phyloP scores from a whole-genome alignment of 1,139 yeast species.

The Yamadazyma epiphylla region DNA sequence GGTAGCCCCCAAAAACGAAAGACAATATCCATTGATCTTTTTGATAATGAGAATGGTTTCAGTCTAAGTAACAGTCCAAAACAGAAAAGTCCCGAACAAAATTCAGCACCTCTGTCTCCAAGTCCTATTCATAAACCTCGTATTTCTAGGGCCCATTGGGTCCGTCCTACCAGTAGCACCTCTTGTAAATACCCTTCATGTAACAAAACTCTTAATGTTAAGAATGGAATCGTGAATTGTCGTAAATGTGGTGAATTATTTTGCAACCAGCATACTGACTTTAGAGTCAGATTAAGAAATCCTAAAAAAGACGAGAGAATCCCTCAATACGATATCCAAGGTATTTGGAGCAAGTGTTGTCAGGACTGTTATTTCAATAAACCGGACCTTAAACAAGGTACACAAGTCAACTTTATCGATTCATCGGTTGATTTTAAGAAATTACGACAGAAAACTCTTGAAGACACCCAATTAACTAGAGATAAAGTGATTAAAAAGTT shows the following conservation, averaged over 20 bases:
- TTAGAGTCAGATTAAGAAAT: conserved; percentile 46
- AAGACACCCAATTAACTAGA: conserved; percentile 43
- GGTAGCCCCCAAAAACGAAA: conserved; percentile 19
- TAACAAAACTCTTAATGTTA: conserved; percentile 34
- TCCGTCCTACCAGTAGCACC: conserved; percentile 34
- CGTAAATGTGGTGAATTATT: conserved; percentile 69
- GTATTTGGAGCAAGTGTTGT: conserved; percentile 73
- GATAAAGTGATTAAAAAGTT: conserved; percentile 65
- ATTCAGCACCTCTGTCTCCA: neutral
- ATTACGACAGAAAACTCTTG: conserved; percentile 38
- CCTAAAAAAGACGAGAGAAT: conserved; percentile 23
- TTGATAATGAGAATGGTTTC: conserved; percentile 34
- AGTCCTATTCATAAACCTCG: conserved; percentile 10
- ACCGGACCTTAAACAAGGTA: conserved; percentile 50
- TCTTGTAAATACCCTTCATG: conserved; percentile 39
- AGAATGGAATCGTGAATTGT: conserved; percentile 57
- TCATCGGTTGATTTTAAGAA: conserved; percentile 39
- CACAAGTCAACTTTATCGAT: conserved; percentile 39
- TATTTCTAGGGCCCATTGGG: conserved; percentile 64
- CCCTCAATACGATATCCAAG: conserved; percentile 37
- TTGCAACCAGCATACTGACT: conserved; percentile 63
- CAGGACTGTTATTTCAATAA: conserved; percentile 52
- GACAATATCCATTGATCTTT: conserved; percentile 28
- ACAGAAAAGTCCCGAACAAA: neutral
- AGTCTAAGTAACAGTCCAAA: conserved; percentile 16